Evolutionary conservation across 805 yeast species (phyloP).

Genomic region (Lipomyces oligophaga): DNA sequence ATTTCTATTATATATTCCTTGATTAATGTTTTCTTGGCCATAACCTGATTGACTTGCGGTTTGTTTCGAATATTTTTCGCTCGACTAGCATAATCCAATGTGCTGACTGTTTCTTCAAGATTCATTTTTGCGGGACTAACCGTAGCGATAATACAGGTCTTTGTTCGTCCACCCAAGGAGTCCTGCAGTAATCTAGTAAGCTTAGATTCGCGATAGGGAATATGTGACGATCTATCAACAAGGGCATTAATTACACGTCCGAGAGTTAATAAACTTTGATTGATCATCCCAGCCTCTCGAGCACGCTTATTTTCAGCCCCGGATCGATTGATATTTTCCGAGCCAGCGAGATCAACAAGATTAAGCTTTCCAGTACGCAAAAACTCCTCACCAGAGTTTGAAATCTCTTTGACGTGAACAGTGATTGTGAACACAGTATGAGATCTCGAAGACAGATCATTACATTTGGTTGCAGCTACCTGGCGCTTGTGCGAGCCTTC

Average conservation of each 20-base stretch:
- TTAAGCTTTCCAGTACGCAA: conserved; percentile 65
- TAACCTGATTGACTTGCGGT: conserved; percentile 60
- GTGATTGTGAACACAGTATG: conserved; percentile 77
- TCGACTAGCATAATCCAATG: conserved; percentile 80
- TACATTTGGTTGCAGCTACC: conserved; percentile 75
- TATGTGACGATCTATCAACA: conserved; percentile 60
- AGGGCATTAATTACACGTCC: conserved; percentile 83
- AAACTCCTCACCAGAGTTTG: conserved; percentile 48
- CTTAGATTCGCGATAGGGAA: conserved; percentile 85
- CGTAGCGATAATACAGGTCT: conserved; percentile 83
- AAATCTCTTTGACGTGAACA: conserved; percentile 50
- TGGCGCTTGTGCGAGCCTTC: conserved; percentile 61
- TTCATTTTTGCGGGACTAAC: conserved; percentile 76
- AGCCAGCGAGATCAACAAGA: conserved; percentile 91
- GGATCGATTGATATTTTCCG: conserved; percentile 80
- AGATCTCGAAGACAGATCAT: conserved; percentile 72
- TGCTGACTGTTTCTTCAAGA: conserved; percentile 77
- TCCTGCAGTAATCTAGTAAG: conserved; percentile 74
- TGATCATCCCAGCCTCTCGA: conserved; percentile 89
- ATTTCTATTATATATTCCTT: conserved; percentile 53
- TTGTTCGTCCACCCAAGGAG: conserved; percentile 82
- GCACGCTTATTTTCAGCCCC: conserved; percentile 87
- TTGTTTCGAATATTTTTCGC: conserved; percentile 76
- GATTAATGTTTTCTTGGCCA: conserved; percentile 57
- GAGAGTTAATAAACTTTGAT: conserved; percentile 78